A percentile compares a stretch with the other conserved stretches of the same genome.
phyloP scores from a whole-genome alignment of 352 stramenopile genomes.

The Phytopythium aichiense region DNA sequence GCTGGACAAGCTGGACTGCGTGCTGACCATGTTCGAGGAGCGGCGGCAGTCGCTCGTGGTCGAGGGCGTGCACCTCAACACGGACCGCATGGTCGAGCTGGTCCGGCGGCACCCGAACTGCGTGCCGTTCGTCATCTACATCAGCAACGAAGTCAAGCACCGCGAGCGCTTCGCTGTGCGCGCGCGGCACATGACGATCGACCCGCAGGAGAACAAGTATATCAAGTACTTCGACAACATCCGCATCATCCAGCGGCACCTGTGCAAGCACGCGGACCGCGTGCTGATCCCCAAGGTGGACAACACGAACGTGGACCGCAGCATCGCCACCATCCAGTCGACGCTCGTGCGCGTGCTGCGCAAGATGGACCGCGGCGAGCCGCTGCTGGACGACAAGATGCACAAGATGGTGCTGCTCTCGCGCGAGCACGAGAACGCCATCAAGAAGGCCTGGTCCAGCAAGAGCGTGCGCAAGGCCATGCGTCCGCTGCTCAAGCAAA shows the following conservation, averaged over 20 bases:
- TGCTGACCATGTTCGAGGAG: conserved; percentile 84
- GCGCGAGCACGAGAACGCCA: conserved; percentile 82
- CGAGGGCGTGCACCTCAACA: conserved; percentile 85
- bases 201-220: conserved; percentile 88
- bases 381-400: conserved; percentile 70
- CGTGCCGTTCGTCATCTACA: conserved; percentile 88
- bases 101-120: conserved; percentile 80
- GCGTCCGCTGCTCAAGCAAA: conserved; percentile 82
- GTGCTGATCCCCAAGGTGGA: conserved; percentile 88
- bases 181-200: conserved; percentile 85
- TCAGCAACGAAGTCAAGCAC: conserved; percentile 87
- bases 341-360: conserved; percentile 80
- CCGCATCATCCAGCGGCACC: conserved; percentile 82
- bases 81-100: conserved; percentile 72
- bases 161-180: conserved; percentile 82
- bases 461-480: conserved; percentile 86
- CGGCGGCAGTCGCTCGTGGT: conserved; percentile 82
- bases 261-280: conserved; percentile 82
- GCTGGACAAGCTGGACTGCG: conserved; percentile 76
- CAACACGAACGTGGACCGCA: conserved; percentile 87
- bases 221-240: conserved; percentile 92
- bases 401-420: conserved; percentile 84
- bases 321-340: conserved; percentile 81
- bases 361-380: conserved; percentile 72
- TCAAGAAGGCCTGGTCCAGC: conserved; percentile 86